Base-by-base conservation (phyloP, 768 basidiomycete genomes). In the Boletus patriciae region DNA sequence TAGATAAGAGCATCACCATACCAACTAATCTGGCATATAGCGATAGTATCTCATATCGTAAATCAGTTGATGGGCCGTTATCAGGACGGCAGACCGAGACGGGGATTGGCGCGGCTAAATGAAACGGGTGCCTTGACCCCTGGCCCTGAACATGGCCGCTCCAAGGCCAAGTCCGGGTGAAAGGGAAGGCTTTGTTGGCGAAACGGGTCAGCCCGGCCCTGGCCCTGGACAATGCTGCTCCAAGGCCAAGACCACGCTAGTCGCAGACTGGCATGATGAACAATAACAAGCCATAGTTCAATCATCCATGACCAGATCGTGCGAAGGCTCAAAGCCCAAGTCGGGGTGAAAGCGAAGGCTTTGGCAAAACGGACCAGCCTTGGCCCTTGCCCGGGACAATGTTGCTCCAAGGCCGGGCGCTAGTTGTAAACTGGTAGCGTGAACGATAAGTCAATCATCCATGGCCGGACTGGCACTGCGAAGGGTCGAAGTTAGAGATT, bases 1-100 rank as follows among this genome's bases (percentile, higher is more conserved):
- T 4, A 44, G 47, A 55, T 23, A 40, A 46, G 38, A 23, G n/a
- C 23, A 36, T 56, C 45, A n/a, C 62, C 29, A 54, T 59, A 42
- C 42, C 61, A 54, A 63, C 40, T 19, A 6, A 19, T 44, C 37
- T 31, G 38, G 19, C 49, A 36, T 1, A 13, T 25, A 25, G n/a
- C n/a, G n/a, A n/a, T n/a, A n/a, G n/a, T 19, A n/a, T 59, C 19
- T 46, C 43, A 46, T 21, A 21, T 34, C n/a, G 36, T 10, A 13
- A 6, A 34, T 34, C 25, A 34, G 3, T 6, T 4, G 8, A 15
- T 15, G 4, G 1, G 10, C 36, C 18, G 21, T 10, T 33, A 25
- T 19, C 37, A 54, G 21, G 15, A 19, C 21, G 8, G 8, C 10
- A n/a, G 25, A 13, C 23, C 7, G n/a, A 37, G 18, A 19, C 29